Conservation (phyloP, 495 filamentous ascomycete species). For the Amphirosellinia nigrospora region DNA sequence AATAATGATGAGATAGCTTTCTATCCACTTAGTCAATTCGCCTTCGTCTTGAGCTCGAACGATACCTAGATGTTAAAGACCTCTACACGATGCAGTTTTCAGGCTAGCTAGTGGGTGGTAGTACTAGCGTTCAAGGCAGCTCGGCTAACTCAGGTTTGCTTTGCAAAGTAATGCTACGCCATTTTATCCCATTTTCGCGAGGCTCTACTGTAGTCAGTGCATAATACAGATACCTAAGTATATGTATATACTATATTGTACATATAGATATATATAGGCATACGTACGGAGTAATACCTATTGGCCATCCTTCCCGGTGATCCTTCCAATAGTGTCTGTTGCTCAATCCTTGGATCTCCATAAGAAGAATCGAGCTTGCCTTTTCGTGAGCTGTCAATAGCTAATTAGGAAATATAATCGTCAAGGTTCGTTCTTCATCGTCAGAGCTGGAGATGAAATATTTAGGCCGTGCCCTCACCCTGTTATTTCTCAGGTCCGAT, state of each 20-base stretch:
- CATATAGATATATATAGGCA: neutral
- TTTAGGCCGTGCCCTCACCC: neutral
- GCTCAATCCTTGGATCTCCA: neutral
- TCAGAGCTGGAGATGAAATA: neutral
- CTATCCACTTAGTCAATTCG: neutral
- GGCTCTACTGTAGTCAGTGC: neutral
- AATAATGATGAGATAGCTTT: neutral
- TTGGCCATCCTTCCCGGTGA: neutral
- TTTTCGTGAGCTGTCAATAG: neutral
- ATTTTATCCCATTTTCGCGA: neutral
- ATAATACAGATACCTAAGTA: too few relatives aligned
- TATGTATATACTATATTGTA: too few relatives aligned
- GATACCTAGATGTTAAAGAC: neutral
- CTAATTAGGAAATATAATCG: neutral
- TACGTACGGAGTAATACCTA: neutral
- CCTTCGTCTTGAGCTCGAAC: slow-evolving; percentile 3
- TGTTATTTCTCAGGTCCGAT: neutral
- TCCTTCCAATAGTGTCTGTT: slow-evolving; percentile 4
- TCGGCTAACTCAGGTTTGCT: neutral
- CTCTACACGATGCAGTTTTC: slow-evolving; percentile 1
- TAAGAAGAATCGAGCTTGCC: neutral
- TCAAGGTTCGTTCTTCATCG: neutral
- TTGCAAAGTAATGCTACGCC: neutral
- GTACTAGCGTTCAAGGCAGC: neutral
- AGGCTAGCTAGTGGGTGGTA: neutral